Evolutionary conservation across 371 early-diverging fungal species (phyloP).

Genomic region (Mucor ambiguus): DNA sequence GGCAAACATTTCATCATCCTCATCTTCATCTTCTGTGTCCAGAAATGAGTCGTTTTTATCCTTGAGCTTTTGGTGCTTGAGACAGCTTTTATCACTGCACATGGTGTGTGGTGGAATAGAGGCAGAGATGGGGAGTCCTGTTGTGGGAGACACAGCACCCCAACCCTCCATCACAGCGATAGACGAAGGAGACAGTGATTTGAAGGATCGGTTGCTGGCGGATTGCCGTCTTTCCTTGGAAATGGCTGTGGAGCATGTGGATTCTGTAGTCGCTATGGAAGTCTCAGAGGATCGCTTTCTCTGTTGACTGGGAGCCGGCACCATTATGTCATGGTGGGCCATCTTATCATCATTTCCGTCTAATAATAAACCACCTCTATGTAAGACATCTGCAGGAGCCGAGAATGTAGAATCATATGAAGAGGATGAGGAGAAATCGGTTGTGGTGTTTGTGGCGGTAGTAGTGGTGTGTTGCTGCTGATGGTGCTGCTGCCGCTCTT

Average conservation of each 20-base stretch:
- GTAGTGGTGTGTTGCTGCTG: not conserved
- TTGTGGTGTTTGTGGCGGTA: not conserved
- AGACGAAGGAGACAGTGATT: conserved; percentile 32
- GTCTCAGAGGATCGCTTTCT: conserved; percentile 11
- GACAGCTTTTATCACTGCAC: conserved; percentile 23
- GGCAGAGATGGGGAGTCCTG: conserved; percentile 33
- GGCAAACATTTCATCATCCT: not conserved
- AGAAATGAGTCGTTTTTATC: not conserved
- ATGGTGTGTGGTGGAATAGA: conserved; percentile 30
- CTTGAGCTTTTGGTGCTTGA: conserved; percentile 4
- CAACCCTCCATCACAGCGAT: conserved; percentile 37
- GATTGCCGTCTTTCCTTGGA: conserved; percentile 6
- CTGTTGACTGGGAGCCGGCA: not conserved
- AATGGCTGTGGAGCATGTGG: not conserved
- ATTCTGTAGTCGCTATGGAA: not conserved
- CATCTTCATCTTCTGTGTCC: not conserved
- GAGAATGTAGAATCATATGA: conserved; percentile 20
- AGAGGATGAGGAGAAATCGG: conserved; percentile 3
- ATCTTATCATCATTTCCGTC: not conserved
- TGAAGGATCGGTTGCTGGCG: not conserved
- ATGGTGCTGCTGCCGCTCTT: not conserved
- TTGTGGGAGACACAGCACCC: conserved; percentile 39
- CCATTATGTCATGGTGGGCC: not conserved
- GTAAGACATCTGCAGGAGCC: conserved; percentile 5
- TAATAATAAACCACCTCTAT: not conserved